Percentiles rank a stretch among this genome's conserved stretches.
phyloP scores from a whole-genome alignment of 331 rosid genomes.

The Ulmus americana region DNA sequence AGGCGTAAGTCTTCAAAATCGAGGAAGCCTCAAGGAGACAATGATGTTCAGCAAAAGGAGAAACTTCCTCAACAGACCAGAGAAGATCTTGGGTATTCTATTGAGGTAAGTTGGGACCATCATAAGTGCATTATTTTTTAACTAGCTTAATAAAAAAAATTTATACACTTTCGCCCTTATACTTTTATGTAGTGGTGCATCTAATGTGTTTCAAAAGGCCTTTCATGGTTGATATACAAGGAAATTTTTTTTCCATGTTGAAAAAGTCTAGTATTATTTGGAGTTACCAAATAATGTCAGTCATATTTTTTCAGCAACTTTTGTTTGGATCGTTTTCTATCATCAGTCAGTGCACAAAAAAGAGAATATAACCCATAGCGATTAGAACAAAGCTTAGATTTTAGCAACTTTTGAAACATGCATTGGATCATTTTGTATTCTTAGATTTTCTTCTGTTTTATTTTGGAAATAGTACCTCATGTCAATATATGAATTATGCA shows the following conservation, averaged over 20 bases:
- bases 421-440: too few species aligned
- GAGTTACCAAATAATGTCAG: background rate
- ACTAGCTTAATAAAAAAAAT: background rate
- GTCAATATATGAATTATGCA: too few species aligned
- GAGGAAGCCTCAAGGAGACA: constrained; percentile 32
- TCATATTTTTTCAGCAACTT: background rate
- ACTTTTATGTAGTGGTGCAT: background rate
- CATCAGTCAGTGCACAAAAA: background rate
- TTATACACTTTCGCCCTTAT: background rate
- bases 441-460: too few species aligned
- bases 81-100: constrained; percentile 27
- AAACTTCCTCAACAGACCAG: constrained; percentile 18
- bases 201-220: background rate
- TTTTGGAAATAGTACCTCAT: too few species aligned
- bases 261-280: background rate
- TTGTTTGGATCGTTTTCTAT: background rate
- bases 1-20: constrained; percentile 32
- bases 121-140: background rate
- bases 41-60: constrained; percentile 18
- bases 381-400: background rate
- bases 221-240: too few species aligned
- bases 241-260: background rate
- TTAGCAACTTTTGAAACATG: too few species aligned
- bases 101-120: constrained; percentile 29
- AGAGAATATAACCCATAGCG: background rate